Conservation (phyloP, 2,329 filamentous ascomycete species). For the Tetracladium maxilliforme region DNA sequence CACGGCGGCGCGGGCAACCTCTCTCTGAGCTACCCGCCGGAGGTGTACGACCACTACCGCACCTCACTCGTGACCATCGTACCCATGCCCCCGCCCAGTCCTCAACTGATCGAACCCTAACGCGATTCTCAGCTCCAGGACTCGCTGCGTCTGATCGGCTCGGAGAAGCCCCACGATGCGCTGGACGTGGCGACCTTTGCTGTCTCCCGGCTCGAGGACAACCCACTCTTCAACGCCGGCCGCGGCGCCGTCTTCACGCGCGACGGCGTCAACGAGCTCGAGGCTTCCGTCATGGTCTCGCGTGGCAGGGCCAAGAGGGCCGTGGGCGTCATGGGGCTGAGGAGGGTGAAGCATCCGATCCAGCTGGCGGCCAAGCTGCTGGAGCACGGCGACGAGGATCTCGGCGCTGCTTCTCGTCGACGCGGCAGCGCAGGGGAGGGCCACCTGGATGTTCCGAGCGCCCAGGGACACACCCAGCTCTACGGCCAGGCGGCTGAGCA, state of each 20-base stretch:
- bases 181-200: conserved; percentile 64
- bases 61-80: conserved; percentile 47
- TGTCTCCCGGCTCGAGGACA: conserved; percentile 62
- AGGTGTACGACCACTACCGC: conserved; percentile 43
- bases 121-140: neutral
- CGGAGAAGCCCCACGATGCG: conserved; percentile 21
- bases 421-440: conserved; percentile 13
- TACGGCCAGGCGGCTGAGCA: conserved; percentile 53
- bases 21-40: conserved; percentile 37
- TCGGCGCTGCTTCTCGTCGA: conserved; percentile 12
- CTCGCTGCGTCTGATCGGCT: conserved; percentile 1
- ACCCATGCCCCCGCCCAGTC: conserved; percentile 20
- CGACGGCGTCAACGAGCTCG: conserved; percentile 71
- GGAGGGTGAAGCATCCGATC: conserved; percentile 67
- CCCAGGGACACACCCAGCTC: conserved; percentile 57
- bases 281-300: conserved; percentile 78
- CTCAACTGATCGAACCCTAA: conserved; percentile 4
- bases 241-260: conserved; percentile 78
- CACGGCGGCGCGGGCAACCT: conserved; percentile 65
- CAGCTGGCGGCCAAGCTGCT: conserved; percentile 58
- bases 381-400: conserved; percentile 46
- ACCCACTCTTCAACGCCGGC: conserved; percentile 72
- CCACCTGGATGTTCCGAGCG: conserved; percentile 41
- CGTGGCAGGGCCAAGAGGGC: conserved; percentile 59
- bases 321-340: conserved; percentile 61